Evolutionary conservation across 2,329 filamentous ascomycete genomes (phyloP), one percentile per base, ranked within the genome.

Genomic region (Cladosporium sp.): DNA sequence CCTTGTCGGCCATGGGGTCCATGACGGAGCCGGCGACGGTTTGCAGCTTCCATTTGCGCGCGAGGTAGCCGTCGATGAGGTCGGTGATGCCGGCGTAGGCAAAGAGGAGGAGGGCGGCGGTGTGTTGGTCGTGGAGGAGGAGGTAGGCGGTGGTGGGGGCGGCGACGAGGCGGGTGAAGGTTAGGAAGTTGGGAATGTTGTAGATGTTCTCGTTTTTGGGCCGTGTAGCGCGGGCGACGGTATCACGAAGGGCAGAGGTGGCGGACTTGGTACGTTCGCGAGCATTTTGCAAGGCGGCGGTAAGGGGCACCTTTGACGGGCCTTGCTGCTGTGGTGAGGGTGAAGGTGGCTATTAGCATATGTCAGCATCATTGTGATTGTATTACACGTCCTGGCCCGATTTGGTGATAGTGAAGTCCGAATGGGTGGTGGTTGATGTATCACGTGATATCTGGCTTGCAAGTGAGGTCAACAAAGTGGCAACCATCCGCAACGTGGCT

Each of bases 1-100:
- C 81, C 74, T 98, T 98, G 72, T 98, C 93, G 3, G 93, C 93
- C 87, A 96, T 93, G 5, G 93, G 93, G 65, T 95, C 91, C 57
- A 98, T 89, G 31, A 98, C 83, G 51, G 89, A 95, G 51, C 93
- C 93, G 9, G 97, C 89, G 1, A 98, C 92, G 0, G 93, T 97
- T 70, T 93, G 87, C 53, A 89, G 79, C 46, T 92, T 86, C 83
- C 87, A 97, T 55, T 79, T 81, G 38, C 93, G 82, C 22, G 93
- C 93, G 63, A 98, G 93, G 79, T 86, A 97, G 53, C 93, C 93
- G 68, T 98, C 93, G 2, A 97, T 79, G 6, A 95, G 77, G 67
- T 98, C 93, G 0, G 92, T 95, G 61, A 95, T 76, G 43, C 89
- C 90, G 3, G 93, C 92, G 67, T 96, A 96, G 46, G 84, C 84